These are phyloP conservation scores for Penicillium sp. DNA, from an alignment of 2,329 filamentous ascomycete species.

Conservation along the genomic window DNA sequence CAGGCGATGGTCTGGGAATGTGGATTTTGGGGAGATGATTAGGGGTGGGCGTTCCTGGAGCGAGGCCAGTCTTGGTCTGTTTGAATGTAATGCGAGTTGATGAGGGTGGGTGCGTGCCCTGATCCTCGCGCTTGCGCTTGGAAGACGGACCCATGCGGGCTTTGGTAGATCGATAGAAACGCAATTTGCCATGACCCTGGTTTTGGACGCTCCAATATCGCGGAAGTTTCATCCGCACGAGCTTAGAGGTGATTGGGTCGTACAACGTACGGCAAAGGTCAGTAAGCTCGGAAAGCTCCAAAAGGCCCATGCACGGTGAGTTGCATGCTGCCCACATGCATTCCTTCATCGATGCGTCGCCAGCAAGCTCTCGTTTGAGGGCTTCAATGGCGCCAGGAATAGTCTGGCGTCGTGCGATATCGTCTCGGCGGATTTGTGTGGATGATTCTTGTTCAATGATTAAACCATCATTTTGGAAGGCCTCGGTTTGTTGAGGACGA, in stretches of 20 bases:
- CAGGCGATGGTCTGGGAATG: slow-evolving; percentile 35
- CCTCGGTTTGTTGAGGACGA: slow-evolving; percentile 40
- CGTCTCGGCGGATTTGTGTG: slow-evolving; percentile 53
- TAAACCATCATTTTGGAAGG: slow-evolving; percentile 45
- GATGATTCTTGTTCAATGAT: slow-evolving; percentile 58
- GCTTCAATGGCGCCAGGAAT: slow-evolving; percentile 60
- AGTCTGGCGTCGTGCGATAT: slow-evolving; percentile 56
- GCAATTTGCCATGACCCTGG: slow-evolving; percentile 50
- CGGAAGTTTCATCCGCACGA: slow-evolving; percentile 55
- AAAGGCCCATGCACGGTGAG: slow-evolving; percentile 51
- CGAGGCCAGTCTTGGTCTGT: slow-evolving; percentile 36
- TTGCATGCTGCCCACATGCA: slow-evolving; percentile 59
- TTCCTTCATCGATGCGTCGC: slow-evolving; percentile 51
- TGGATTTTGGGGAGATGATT: slow-evolving; percentile 33
- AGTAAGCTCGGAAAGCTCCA: slow-evolving; percentile 57
- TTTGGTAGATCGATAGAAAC: slow-evolving; percentile 42
- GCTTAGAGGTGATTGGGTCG: slow-evolving; percentile 51
- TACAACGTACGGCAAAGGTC: slow-evolving; percentile 60
- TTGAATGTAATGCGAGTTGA: slow-evolving; percentile 45
- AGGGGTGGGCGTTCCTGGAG: slow-evolving; percentile 28
- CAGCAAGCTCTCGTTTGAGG: slow-evolving; percentile 54
- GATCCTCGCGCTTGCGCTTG: slow-evolving; percentile 45
- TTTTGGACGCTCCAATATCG: slow-evolving; percentile 58
- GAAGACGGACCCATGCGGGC: slow-evolving; percentile 38
- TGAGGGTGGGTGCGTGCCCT: slow-evolving; percentile 33